Evolutionary conservation across 2,329 filamentous ascomycete species (phyloP), one percentile per base, ranked within the genome.

Genomic region (Chaetomium sp.): DNA sequence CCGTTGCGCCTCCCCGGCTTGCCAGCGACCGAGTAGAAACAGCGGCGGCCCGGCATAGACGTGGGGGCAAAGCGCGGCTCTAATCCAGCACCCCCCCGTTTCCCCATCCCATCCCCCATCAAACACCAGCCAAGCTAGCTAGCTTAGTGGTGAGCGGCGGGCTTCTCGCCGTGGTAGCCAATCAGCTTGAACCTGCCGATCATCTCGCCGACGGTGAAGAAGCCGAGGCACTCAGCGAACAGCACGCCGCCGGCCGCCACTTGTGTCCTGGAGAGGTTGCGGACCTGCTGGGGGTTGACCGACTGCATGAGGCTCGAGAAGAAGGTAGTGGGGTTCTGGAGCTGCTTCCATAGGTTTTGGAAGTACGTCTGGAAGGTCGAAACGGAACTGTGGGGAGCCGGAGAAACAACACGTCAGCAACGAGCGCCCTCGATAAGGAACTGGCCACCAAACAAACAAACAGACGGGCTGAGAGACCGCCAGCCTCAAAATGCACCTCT

Each of bases 201-300:
- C 79, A 99, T 98, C 85, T 98, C 93, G 70, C 95, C 95, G 62
- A 98, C 87, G 67, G 93, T 96, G 86, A 98, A 99, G 87, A 99
- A 99, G 67, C 95, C 95, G 71, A 99, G 81, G 58, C 92, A 85
- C 82, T 99, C 94, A 63, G 93, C 93, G 56, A 84, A 80, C 68
- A 97, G 82, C 66, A 99, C 90, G 72, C 90, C 91, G 66, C 85
- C 90, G 61, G 90, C 80, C 62, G 85, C 85, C 72, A 94, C 77
- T 79, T 96, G 89, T 72, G 87, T 83, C 70, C 80, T 82, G 78
- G 87, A 90, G 74, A 95, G 73, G 81, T 87, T 90, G 76, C 91
- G 87, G 74, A 91, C 75, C 70, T 78, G 78, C 73, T 80, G 74
- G 61, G 82, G 81, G 72, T 81, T 79, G 69, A 90, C 77, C 64